A percentile compares a stretch with the other conserved stretches of the same genome.
These are phyloP conservation scores for Hericium rajendrae DNA, from an alignment of 768 basidiomycete genomes.

Conservation along the genomic window DNA sequence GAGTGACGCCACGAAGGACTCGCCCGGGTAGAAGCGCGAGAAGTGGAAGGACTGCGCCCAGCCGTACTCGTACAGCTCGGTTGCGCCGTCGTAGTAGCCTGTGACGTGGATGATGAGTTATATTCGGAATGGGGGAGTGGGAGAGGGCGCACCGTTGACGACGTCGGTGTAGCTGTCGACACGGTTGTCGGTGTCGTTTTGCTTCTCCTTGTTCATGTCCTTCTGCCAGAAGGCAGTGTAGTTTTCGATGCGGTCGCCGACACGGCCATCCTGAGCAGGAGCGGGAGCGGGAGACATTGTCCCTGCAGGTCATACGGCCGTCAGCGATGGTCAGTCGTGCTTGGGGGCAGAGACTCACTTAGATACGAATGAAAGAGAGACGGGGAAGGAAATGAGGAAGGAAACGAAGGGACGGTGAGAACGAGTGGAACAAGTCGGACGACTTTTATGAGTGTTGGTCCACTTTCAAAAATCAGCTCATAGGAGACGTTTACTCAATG, in stretches of 20 bases:
- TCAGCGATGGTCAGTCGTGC: not conserved
- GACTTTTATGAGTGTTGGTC: not conserved
- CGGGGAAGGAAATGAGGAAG: not conserved
- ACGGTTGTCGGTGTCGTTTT: constrained; percentile 59
- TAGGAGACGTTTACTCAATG: not conserved
- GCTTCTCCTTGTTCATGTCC: constrained; percentile 60
- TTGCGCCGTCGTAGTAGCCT: constrained; percentile 98
- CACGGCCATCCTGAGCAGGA: constrained; percentile 22
- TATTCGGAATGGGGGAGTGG: not conserved
- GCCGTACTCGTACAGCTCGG: constrained; percentile 90
- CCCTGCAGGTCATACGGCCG: not conserved
- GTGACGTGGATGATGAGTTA: not conserved
- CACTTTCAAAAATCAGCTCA: not conserved
- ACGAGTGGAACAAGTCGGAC: not conserved
- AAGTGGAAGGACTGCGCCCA: constrained; percentile 94
- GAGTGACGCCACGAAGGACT: constrained; percentile 61
- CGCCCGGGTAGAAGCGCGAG: constrained; percentile 93
- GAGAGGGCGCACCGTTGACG: constrained; percentile 64
- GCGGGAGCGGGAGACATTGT: constrained; percentile 11
- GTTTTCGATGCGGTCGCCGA: constrained; percentile 59
- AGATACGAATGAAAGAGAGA: not conserved
- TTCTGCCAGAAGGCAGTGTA: constrained; percentile 93
- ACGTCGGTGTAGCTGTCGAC: constrained; percentile 84
- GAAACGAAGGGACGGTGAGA: not conserved
- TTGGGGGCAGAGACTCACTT: not conserved